Base-by-base conservation (phyloP, 2,329 filamentous ascomycete genomes). In the Beauveria caledonica region DNA sequence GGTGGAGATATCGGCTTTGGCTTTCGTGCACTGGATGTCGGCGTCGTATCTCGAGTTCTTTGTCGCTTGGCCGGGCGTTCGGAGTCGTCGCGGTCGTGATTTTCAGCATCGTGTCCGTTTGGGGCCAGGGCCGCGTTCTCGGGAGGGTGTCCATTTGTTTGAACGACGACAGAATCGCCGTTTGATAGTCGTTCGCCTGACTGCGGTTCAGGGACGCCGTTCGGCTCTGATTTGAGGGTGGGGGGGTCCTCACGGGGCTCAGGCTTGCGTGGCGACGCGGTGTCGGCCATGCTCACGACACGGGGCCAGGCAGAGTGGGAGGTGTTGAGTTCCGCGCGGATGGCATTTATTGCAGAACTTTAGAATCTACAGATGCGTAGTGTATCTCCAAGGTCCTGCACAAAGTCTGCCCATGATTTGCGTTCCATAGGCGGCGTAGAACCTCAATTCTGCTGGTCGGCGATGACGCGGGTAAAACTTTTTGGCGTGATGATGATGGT, bases 1-100 rank as follows among this genome's bases (percentile, higher is more conserved):
- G 94, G 94, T 65, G 94, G 94, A 64, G 93, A 97, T 62, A 82
- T 80, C 58, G 78, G 76, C 60, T 76, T 76, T 0, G 64, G 62
- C 62, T 75, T 86, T 78, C 68, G 73, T 68, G 63, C 78, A 73
- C 67, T 61, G 62, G 72, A 69, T 0, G 68, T 69, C 39, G 78
- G 77, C 25, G 76, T 80, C 63, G 71, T 70, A 10, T 80, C 77
- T 63, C 76, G 77, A 33, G 83, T 78, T 70, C 85, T 85, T 63
- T 85, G 86, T 70, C 87, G 84, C 73, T 92, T 92, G 17, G 78
- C 73, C 27, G 84, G 84, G 58, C 78, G 79, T 62, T 78, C 80
- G 50, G 77, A 74, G 54, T 74, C 72, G 63, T 73, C 68, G 62
- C 54, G 58, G 3, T 59, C 44, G 29, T 48, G 42, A 27, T 58